These are phyloP conservation scores for Triglochin maritima DNA, from an alignment of 106 monocot species.

Conservation along the genomic window DNA sequence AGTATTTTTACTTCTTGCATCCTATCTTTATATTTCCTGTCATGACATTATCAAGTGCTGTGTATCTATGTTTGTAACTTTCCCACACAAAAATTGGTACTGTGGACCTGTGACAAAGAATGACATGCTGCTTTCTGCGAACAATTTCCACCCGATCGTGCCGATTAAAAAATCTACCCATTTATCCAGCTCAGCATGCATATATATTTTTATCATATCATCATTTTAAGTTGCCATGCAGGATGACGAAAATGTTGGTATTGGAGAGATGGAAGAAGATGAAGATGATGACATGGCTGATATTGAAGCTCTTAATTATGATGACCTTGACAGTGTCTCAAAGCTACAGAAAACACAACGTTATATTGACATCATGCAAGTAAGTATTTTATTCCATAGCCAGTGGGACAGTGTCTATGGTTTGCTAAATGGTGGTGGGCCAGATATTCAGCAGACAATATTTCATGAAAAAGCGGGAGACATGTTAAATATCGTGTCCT, in stretches of 20 bases:
- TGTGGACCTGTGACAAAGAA: no score
- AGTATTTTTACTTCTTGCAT: constrained; percentile 6
- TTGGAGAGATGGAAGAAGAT: constrained; percentile 67
- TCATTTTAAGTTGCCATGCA: constrained; percentile 11
- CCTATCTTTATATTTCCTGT: background rate
- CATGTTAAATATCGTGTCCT: no score
- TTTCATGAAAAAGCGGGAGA: no score
- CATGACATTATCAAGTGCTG: no score
- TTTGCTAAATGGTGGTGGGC: no score
- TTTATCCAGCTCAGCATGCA: no score
- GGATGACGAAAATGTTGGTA: constrained; percentile 60
- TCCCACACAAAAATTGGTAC: no score
- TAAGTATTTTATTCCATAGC: constrained; percentile 25
- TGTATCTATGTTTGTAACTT: no score
- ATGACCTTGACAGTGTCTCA: constrained; percentile 90
- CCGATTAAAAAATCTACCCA: background rate
- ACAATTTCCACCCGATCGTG: background rate
- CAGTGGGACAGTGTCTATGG: no score
- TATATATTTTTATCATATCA: background rate
- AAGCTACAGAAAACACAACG: constrained; percentile 87
- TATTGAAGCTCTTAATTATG: constrained; percentile 85
- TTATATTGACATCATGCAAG: constrained; percentile 92
- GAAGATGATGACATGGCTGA: constrained; percentile 65
- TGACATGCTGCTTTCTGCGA: background rate
- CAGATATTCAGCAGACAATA: no score